Percentiles rank a stretch among this genome's conserved stretches.
phyloP scores from a whole-genome alignment of 306 rosid genomes.

The Notholithocarpus densiflorus region DNA sequence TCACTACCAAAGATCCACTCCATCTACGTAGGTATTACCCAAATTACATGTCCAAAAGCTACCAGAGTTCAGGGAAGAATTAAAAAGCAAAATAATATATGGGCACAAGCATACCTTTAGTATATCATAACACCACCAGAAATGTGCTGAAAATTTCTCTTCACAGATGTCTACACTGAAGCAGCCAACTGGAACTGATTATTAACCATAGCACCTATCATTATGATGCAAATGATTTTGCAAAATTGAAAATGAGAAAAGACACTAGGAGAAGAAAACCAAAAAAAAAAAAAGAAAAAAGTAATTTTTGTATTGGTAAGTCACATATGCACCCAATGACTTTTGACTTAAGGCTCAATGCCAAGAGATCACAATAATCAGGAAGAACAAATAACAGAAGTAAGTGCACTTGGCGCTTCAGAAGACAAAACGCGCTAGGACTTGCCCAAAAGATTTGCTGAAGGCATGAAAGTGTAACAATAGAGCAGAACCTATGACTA shows the following conservation, averaged over 20 bases:
- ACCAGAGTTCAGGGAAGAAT: background rate
- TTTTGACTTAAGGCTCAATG: too few relatives aligned
- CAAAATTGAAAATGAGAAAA: background rate
- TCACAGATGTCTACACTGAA: constrained; percentile 67
- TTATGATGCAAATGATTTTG: background rate
- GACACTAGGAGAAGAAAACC: too few relatives aligned
- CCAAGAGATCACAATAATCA: background rate
- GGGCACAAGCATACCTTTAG: constrained; percentile 44
- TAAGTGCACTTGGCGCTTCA: background rate
- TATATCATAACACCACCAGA: constrained; percentile 93
- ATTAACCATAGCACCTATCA: background rate
- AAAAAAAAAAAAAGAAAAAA: too few relatives aligned
- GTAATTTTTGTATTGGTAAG: too few relatives aligned
- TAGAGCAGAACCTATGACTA: background rate
- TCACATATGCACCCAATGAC: too few relatives aligned
- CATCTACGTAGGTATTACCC: too few relatives aligned
- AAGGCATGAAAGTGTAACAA: constrained; percentile 6
- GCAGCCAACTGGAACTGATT: constrained; percentile 24
- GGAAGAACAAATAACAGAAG: background rate
- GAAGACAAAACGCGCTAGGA: background rate
- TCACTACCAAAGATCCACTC: background rate
- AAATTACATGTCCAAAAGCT: background rate
- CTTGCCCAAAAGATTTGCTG: constrained; percentile 1
- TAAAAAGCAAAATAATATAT: background rate
- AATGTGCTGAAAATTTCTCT: constrained; percentile 76